Evolutionary conservation across 768 basidiomycete genomes (phyloP).

Genomic region (Boletales sp.): DNA sequence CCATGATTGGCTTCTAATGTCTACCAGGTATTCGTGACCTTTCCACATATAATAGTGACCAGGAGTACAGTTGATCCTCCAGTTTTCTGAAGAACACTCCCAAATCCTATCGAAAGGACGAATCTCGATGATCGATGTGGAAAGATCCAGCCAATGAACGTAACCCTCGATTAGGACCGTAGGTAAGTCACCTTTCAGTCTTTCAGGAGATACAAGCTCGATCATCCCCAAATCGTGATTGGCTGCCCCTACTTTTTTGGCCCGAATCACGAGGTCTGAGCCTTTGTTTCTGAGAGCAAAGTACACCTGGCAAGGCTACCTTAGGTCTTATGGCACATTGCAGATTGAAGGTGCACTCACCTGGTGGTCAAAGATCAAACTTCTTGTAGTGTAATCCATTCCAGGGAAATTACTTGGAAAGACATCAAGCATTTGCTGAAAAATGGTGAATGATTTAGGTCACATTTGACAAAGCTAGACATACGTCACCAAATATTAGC

Average conservation of each 20-base stretch:
- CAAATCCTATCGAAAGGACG: slow-evolving; percentile 17
- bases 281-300: too few relatives aligned
- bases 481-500: too few relatives aligned
- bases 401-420: too few relatives aligned
- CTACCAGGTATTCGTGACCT: slow-evolving; percentile 12
- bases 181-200: slow-evolving; percentile 16
- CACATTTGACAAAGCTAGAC: too few relatives aligned
- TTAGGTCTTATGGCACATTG: too few relatives aligned
- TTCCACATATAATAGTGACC: not conserved
- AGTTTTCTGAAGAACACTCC: slow-evolving; percentile 17
- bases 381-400: not conserved
- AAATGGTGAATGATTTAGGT: too few relatives aligned
- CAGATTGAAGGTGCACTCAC: not conserved
- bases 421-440: too few relatives aligned
- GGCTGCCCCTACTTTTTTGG: not conserved
- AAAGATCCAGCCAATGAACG: slow-evolving; percentile 28
- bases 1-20: slow-evolving; percentile 24
- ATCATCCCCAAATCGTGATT: not conserved
- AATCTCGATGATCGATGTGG: slow-evolving; percentile 19
- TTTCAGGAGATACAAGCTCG: slow-evolving; percentile 18
- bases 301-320: too few relatives aligned
- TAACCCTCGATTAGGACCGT: not conserved
- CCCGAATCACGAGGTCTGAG: slow-evolving; percentile 12
- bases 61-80: slow-evolving; percentile 14
- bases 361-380: slow-evolving; percentile 4